Base-by-base conservation (phyloP, 768 basidiomycete genomes). In the Trametopsis cervina region DNA sequence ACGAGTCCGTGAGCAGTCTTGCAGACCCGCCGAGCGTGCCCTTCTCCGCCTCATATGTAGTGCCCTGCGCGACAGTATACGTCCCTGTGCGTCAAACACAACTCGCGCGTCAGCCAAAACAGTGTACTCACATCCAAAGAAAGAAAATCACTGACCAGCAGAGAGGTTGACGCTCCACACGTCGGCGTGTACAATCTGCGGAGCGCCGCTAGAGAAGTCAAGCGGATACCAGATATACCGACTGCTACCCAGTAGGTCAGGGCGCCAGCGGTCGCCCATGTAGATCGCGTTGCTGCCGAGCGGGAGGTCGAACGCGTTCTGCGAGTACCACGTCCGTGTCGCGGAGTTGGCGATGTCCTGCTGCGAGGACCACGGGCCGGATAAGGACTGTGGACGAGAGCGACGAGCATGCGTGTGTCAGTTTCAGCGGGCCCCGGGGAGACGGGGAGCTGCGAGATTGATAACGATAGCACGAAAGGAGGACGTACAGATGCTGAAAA, bases 241-340 rank as follows among this genome's bases (percentile, higher is more conserved):
- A 56, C 77, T 78, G 54, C 72, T 76, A 12, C 80, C 79, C 4
- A 81, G 68, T 17, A 77, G 56, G 27, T 62, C 60, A 17, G 77
- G 70, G 12, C 76, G 63, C 80, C 80, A 83, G 42, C 80, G 74
- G 59, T 83, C 80, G 37, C 80, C 80, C 76, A 81, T 79, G 55
- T 81, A 83, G 44, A 83, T 71, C 2, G 69, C 73, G 43, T 69
- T 73, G 4, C 63, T 63, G 5, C 71, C 76, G 23, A 80, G 60
- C 12, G 70, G 66, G 40, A 80, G 59, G 57, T 80, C 77, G 54
- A 66, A 80, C 3, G 73, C 66, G 59, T 81, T 83, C 63, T 81
- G 80, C 18, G 78, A 80, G 60, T 73, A 80, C 57, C 77, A 83
- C 4, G 80, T 83, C 29, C 73, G 66, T 26, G 70, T 71, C 25